Conservation (phyloP, 2,329 filamentous ascomycete species). For the Mariannaea elegans region DNA sequence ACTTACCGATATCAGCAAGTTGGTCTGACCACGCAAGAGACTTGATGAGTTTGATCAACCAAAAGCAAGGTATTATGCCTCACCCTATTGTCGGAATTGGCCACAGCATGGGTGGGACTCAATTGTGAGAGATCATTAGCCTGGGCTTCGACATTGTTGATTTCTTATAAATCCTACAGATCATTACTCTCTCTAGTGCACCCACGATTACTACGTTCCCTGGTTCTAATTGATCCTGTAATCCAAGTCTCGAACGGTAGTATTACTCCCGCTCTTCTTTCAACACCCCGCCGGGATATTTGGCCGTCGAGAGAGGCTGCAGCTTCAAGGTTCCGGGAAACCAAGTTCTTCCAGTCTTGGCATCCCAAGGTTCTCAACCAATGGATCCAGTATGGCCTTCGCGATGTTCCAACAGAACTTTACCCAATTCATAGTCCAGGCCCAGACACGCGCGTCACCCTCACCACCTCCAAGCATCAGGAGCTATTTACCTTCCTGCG, state of each 20-base stretch:
- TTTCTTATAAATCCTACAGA: neutral
- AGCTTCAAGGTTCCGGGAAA: neutral
- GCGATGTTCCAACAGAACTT: neutral
- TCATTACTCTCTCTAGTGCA: neutral
- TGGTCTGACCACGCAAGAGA: conserved; percentile 13
- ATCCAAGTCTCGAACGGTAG: neutral
- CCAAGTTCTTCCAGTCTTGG: conserved; percentile 8
- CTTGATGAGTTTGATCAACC: conserved; percentile 16
- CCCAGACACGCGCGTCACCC: neutral
- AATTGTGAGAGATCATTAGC: too few relatives aligned
- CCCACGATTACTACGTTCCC: neutral
- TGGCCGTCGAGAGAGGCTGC: conserved; percentile 7
- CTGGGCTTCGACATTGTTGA: too few relatives aligned
- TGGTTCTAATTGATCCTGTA: conserved; percentile 6
- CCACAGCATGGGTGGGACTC: conserved; percentile 19
- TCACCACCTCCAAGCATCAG: conserved; percentile 4
- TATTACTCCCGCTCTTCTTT: neutral
- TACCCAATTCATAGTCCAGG: too few relatives aligned
- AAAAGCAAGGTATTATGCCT: conserved; percentile 12
- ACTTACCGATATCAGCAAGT: neutral
- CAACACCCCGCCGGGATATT: neutral
- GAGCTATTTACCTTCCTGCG: conserved; percentile 4
- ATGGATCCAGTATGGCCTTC: conserved; percentile 1
- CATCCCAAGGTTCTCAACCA: conserved; percentile 1
- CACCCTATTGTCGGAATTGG: conserved; percentile 17